Evolutionary conservation across 1,284 basidiomycete species (phyloP), one percentile per base, ranked within the genome.

Genomic region (Cryptococcus hybrid): DNA sequence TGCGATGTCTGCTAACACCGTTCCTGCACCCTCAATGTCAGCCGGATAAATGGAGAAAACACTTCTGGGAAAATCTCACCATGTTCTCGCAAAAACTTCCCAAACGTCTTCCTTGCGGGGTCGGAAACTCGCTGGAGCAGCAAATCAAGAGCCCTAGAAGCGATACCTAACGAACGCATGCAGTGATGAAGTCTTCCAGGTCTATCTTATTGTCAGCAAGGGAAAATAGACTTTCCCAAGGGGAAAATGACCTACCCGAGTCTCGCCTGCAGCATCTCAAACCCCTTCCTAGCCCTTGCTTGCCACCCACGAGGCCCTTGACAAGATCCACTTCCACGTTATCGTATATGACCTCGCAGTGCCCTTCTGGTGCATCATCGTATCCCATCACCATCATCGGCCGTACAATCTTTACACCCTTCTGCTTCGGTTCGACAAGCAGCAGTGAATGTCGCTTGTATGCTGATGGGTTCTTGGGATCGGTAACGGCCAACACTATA

Each of bases 171-270:
- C 18, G 91, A 90, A 48, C 95, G 87, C 95, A 99, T 99, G 82
- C 93, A 96, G 77, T 99, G 95, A 75, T 98, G 95, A 68, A 98
- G 90, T 56, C 96, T 88, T 30, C 95, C 95, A 56, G 95, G 95
- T 48, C 89, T 89, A 64, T 13, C 35, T 36, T n/a, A 34, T 1
- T 1, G 46, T 63, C 54, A 59, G 56, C 55, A 30, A 47, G 34
- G 11, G 52, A n/a, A 44, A 7, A 42, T 30, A 3, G 11, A 3
- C 47, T 35, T 36, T 39, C n/a, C 5, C n/a, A 18, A 24, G 18
- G 30, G 4, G 30, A 4, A 30, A 45, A 40, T 37, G n/a, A 56
- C 83, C 59, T 72, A 89, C 89, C 94, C 95, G 54, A 99, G 86
- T 68, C 95, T 88, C 39, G 94, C 95, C 84, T 98, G 95, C 63